Evolutionary conservation across 2,329 filamentous ascomycete species (phyloP).

Genomic region (Aspergillus jensenii): DNA sequence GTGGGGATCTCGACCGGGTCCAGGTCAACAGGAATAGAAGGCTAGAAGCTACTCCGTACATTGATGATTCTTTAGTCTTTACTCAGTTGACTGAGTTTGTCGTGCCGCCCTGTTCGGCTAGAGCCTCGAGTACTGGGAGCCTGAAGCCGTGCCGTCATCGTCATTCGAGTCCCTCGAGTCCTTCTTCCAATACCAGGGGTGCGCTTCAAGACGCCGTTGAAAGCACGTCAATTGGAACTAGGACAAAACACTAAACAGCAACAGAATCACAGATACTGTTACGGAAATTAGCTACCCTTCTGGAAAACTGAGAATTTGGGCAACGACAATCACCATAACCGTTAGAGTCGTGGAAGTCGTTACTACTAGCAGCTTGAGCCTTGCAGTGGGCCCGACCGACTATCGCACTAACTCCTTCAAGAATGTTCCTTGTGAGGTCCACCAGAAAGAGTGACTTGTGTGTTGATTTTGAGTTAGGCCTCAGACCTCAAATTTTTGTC

Average conservation of each 20-base stretch:
- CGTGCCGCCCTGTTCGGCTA: too few relatives aligned
- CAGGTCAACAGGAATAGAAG: too few relatives aligned
- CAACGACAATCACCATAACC: neutral
- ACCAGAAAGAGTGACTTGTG: neutral
- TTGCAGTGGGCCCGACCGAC: too few relatives aligned
- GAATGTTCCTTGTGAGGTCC: neutral
- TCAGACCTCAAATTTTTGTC: neutral
- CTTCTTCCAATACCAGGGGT: neutral
- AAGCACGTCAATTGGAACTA: neutral
- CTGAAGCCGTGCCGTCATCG: neutral
- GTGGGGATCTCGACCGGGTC: neutral
- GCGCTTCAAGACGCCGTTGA: neutral
- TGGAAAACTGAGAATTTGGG: neutral
- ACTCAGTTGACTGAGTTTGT: neutral
- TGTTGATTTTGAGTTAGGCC: neutral
- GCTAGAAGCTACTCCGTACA: too few relatives aligned
- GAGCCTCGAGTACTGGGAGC: neutral
- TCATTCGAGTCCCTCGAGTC: neutral
- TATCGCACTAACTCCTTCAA: neutral
- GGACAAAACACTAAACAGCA: neutral
- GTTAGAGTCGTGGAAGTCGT: neutral
- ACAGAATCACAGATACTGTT: neutral
- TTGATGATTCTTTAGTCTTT: neutral
- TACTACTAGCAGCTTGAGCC: neutral
- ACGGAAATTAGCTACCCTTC: neutral